Evolutionary conservation across 345 rosid genomes (phyloP).

Genomic region (Camelina neglecta): DNA sequence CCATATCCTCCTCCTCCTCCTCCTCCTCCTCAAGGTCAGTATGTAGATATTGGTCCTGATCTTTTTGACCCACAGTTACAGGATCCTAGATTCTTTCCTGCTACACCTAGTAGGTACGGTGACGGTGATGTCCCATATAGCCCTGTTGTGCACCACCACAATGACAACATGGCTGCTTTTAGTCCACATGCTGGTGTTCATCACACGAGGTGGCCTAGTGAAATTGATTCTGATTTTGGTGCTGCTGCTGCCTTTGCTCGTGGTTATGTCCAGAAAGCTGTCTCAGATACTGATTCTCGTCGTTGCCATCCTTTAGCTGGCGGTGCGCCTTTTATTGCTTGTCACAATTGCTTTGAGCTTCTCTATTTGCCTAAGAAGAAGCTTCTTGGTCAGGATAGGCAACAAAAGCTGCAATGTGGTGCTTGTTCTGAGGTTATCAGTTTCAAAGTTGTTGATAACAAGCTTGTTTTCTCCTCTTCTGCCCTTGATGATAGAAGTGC

Average conservation of each 20-base stretch:
- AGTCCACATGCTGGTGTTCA: slow-evolving; percentile 39
- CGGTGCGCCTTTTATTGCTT: slow-evolving; percentile 69
- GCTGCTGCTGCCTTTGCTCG: slow-evolving; percentile 54
- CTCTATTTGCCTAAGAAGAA: slow-evolving; percentile 59
- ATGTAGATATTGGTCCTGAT: slow-evolving; percentile 44
- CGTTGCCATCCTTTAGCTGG: slow-evolving; percentile 58
- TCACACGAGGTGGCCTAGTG: slow-evolving; percentile 46
- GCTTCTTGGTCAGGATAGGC: slow-evolving; percentile 41
- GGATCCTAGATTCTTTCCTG: slow-evolving; percentile 42
- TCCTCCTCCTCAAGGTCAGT: slow-evolving; percentile 33
- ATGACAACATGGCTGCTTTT: slow-evolving; percentile 17
- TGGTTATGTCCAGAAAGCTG: slow-evolving; percentile 42
- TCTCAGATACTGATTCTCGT: slow-evolving; percentile 41
- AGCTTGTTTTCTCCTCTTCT: slow-evolving; percentile 51
- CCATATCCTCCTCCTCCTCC: slow-evolving; percentile 28
- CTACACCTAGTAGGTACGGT: slow-evolving; percentile 34
- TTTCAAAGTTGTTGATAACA: slow-evolving; percentile 48
- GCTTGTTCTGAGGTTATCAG: slow-evolving; percentile 57
- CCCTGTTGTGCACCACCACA: slow-evolving; percentile 26
- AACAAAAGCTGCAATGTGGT: slow-evolving; percentile 61
- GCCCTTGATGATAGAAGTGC: slow-evolving; percentile 27
- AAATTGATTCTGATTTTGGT: slow-evolving; percentile 41
- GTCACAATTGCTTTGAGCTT: slow-evolving; percentile 64
- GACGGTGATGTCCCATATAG: slow-evolving; percentile 35
- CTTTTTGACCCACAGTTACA: slow-evolving; percentile 36